Base-by-base conservation (phyloP, 1,284 basidiomycete species). In the Pascua guehoae region DNA sequence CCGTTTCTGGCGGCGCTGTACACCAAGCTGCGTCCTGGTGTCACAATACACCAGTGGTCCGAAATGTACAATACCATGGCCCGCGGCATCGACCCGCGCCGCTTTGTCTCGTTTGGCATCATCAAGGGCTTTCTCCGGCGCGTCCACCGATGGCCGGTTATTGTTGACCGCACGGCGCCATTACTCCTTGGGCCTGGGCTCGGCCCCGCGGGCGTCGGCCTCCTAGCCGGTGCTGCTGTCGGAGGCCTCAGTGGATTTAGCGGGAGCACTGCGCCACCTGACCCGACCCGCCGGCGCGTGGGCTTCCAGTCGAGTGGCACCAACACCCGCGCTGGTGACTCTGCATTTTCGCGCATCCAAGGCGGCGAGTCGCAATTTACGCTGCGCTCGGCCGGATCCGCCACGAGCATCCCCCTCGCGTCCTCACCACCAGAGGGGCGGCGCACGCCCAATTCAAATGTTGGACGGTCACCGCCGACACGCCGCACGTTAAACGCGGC, bases 101-200 rank as follows among this genome's bases (percentile, higher is more conserved):
- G 96, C 14, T 96, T 99, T 74, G 87, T 93, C n/a, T 92, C 89
- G 62, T 99, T 98, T 70, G 96, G 95, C 12, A 88, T 97, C n/a
- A 96, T 99, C 78, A 98, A 99, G 79, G 94, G 93, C 0, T 98
- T 98, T 71, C 81, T 99, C 12, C 85, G 91, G 8, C 82, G 96
- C 41, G 87, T 98, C 0, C 91, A 97, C 72, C 85, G 93, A 15
- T 98, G 89, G 83, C 96, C 96, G 0, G 80, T 96, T 16, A 56
- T 71, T 37, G 56, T 75, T 2, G 72, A 75, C 36, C 56, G 45
- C 42, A 59, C 39, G 5, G 58, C 48, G 10, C 62, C 54, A 3
- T 43, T 57, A 39, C 47, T 47, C 14, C 52, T 56, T 2, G 51
- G 44, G 2, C 47, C 41, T 1, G 53, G 41, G 10, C 24, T 59